Evolutionary conservation across 1,139 yeast species (phyloP).

Genomic region (Saccharomycopsis crataegensis): DNA sequence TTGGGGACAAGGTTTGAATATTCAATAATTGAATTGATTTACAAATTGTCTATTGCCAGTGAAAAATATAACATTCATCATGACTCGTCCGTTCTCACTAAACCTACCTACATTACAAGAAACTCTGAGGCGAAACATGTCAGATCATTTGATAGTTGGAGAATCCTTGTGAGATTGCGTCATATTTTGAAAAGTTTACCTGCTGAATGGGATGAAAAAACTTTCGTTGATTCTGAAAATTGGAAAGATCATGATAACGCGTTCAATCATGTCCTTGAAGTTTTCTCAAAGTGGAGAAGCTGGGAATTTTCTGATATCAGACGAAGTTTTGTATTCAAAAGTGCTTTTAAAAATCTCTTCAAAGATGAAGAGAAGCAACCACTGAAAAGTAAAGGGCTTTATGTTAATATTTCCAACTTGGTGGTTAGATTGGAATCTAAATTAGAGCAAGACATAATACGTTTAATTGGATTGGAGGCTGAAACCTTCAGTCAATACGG

Average conservation of each 20-base stretch:
- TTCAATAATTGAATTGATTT: constrained; percentile 38
- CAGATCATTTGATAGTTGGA: constrained; percentile 82
- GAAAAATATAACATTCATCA: constrained; percentile 53
- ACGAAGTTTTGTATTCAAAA: constrained; percentile 45
- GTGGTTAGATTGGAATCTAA: constrained; percentile 24
- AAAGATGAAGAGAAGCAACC: background rate
- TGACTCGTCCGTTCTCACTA: constrained; percentile 85
- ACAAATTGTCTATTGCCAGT: constrained; percentile 57
- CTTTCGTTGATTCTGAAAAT: constrained; percentile 24
- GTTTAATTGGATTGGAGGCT: background rate
- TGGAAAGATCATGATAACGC: constrained; percentile 24
- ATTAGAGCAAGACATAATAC: constrained; percentile 4
- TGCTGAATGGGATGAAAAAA: constrained; percentile 35
- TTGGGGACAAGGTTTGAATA: constrained; percentile 21
- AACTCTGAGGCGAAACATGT: constrained; percentile 59
- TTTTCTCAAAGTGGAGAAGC: constrained; percentile 78
- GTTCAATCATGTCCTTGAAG: constrained; percentile 42
- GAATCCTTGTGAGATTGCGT: constrained; percentile 66
- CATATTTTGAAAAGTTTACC: constrained; percentile 66
- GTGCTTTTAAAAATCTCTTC: constrained; percentile 30
- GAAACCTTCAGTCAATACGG: background rate
- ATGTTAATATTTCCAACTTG: constrained; percentile 23
- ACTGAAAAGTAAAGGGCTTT: background rate
- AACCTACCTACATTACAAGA: constrained; percentile 77
- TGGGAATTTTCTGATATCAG: constrained; percentile 74